Percentiles rank a stretch among this genome's conserved stretches.
These are phyloP conservation scores for Sugiyamaella chiloensis DNA, from an alignment of 805 yeast species.

Conservation along the genomic window DNA sequence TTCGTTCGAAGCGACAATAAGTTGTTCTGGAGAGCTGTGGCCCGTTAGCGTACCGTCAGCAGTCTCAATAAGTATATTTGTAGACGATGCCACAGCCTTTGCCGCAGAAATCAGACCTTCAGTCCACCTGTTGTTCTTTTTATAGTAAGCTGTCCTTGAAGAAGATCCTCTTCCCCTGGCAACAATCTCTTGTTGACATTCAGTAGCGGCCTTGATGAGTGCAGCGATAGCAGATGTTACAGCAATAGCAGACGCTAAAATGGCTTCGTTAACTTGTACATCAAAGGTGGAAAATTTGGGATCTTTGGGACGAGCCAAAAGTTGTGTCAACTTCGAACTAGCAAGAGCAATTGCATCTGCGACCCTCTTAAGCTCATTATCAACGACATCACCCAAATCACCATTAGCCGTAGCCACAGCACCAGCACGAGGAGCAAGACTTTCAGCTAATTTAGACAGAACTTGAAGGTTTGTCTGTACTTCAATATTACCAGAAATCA, in stretches of 20 bases:
- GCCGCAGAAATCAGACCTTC: conserved; percentile 91
- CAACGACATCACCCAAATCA: conserved; percentile 69
- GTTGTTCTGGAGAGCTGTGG: conserved; percentile 69
- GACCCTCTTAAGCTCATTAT: conserved; percentile 67
- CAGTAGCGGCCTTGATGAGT: conserved; percentile 72
- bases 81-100: conserved; percentile 77
- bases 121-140: conserved; percentile 88
- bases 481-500: conserved; percentile 69
- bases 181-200: conserved; percentile 78
- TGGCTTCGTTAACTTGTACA: conserved; percentile 69
- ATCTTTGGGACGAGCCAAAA: conserved; percentile 49
- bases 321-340: conserved; percentile 51
- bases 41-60: conserved; percentile 77
- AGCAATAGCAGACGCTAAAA: conserved; percentile 73
- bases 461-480: conserved; percentile 69
- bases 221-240: conserved; percentile 74
- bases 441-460: conserved; percentile 53
- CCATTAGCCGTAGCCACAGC: conserved; percentile 26
- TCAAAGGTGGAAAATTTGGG: conserved; percentile 55
- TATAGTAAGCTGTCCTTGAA: conserved; percentile 71
- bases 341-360: conserved; percentile 69
- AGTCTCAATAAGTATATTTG: conserved; percentile 75
- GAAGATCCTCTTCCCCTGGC: conserved; percentile 63
- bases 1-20: conserved; percentile 86
- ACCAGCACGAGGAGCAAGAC: conserved; percentile 46